A percentile compares a stretch with the other conserved stretches of the same genome.
These are phyloP conservation scores for Cordyceps fumosorosea DNA, from an alignment of 2,329 filamentous ascomycete genomes.

Conservation along the genomic window DNA sequence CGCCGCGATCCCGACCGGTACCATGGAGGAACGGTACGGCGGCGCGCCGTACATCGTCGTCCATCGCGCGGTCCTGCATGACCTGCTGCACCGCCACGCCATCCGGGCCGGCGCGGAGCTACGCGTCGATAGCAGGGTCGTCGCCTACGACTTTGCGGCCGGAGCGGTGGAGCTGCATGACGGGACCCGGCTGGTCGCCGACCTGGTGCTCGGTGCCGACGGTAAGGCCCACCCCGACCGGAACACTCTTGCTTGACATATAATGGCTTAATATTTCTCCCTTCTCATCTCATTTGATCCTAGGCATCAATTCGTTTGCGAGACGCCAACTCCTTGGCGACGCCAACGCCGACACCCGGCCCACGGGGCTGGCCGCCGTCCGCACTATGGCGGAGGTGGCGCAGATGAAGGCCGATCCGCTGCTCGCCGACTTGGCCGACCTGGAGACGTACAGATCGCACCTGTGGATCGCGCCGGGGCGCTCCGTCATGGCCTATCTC, in stretches of 20 bases:
- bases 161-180: conserved; percentile 19
- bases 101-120: conserved; percentile 21
- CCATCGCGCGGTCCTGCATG: conserved; percentile 30
- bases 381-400: conserved; percentile 31
- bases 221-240: conserved; percentile 16
- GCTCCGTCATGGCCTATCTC: conserved; percentile 38
- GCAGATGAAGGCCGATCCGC: conserved; percentile 27
- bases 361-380: conserved; percentile 35
- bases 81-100: conserved; percentile 23
- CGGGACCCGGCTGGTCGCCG: conserved; percentile 20
- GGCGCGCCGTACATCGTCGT: conserved; percentile 29
- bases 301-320: conserved; percentile 24
- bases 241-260: neutral
- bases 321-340: conserved; percentile 16
- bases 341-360: conserved; percentile 12
- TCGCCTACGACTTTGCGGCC: conserved; percentile 17
- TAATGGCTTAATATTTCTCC: neutral
- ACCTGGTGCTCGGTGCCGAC: conserved; percentile 31
- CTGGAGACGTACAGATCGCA: conserved; percentile 12
- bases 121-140: conserved; percentile 20
- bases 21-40: conserved; percentile 21
- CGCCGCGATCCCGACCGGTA: conserved; percentile 13
- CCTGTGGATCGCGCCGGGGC: conserved; percentile 31
- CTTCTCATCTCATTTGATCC: neutral
- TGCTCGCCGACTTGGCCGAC: conserved; percentile 30